These are phyloP conservation scores for Fusarium coicis DNA, from an alignment of 2,329 filamentous ascomycete genomes.

Conservation along the genomic window DNA sequence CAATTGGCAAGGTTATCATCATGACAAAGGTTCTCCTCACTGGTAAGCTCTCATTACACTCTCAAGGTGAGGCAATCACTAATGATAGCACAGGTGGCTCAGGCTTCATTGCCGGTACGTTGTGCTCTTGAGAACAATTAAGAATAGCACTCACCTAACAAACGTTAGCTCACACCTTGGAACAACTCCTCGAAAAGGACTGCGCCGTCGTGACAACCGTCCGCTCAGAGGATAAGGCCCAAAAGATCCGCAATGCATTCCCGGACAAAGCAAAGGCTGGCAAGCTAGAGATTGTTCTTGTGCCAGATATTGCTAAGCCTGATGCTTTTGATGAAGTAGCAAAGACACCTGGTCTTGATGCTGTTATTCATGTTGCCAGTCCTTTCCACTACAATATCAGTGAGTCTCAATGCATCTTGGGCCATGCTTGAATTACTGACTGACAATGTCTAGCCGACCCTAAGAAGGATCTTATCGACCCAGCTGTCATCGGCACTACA, in stretches of 20 bases:
- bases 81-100: slow-evolving; percentile 44
- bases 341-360: slow-evolving; percentile 60
- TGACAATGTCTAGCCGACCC: slow-evolving; percentile 52
- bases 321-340: slow-evolving; percentile 77
- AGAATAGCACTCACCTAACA: background rate
- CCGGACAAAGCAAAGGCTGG: slow-evolving; percentile 51
- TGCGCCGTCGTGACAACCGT: slow-evolving; percentile 67
- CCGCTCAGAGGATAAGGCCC: slow-evolving; percentile 64
- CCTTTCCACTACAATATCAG: slow-evolving; percentile 67
- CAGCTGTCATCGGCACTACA: slow-evolving; percentile 69
- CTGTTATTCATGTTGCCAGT: slow-evolving; percentile 70
- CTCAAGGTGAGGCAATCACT: slow-evolving; percentile 12
- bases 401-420: slow-evolving; percentile 26
- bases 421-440: background rate
- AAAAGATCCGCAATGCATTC: slow-evolving; percentile 61
- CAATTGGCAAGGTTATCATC: background rate
- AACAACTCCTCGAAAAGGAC: slow-evolving; percentile 62
- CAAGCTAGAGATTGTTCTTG: slow-evolving; percentile 66
- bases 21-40: slow-evolving; percentile 50
- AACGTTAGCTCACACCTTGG: slow-evolving; percentile 62
- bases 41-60: slow-evolving; percentile 28
- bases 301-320: slow-evolving; percentile 79
- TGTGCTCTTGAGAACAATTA: background rate
- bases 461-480: slow-evolving; percentile 65
- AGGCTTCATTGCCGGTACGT: slow-evolving; percentile 51